Percentiles rank a stretch among this genome's conserved stretches.
phyloP scores from a whole-genome alignment of 2,329 filamentous ascomycete species.

The Cordyceps javanica region DNA sequence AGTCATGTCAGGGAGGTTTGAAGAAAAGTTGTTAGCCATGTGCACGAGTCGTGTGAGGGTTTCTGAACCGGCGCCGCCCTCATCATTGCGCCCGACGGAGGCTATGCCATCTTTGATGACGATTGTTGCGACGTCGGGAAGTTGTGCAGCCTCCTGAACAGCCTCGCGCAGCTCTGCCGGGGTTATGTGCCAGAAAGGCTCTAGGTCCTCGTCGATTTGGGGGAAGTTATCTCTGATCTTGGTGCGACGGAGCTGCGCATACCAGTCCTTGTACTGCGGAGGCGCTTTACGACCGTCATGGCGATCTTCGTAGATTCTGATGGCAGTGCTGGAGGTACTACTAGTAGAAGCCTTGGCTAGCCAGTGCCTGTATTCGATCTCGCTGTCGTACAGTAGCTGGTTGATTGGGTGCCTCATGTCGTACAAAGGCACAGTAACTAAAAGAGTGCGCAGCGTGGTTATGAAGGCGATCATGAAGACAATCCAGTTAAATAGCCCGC shows the following conservation, averaged over 20 bases:
- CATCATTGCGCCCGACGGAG: conserved; percentile 31
- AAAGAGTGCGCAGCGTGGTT: conserved; percentile 15
- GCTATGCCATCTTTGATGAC: conserved; percentile 59
- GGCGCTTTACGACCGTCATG: conserved; percentile 65
- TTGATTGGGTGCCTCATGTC: conserved; percentile 39
- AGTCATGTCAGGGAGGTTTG: conserved; percentile 75
- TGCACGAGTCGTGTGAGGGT: conserved; percentile 43
- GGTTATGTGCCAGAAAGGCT: conserved; percentile 70
- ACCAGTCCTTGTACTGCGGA: conserved; percentile 81
- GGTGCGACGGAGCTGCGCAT: conserved; percentile 66
- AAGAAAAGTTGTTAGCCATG: conserved; percentile 66
- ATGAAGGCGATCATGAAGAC: not conserved
- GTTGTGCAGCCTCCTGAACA: conserved; percentile 32
- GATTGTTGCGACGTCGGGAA: conserved; percentile 41
- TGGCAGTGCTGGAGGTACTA: conserved; percentile 39
- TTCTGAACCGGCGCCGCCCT: conserved; percentile 25
- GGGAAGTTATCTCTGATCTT: conserved; percentile 75
- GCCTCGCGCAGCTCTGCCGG: conserved; percentile 62
- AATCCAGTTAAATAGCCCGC: conserved; percentile 19
- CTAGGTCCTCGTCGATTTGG: conserved; percentile 67
- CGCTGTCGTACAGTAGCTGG: conserved; percentile 42
- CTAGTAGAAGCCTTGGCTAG: conserved; percentile 40
- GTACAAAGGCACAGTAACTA: conserved; percentile 31
- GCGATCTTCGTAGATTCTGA: conserved; percentile 43
- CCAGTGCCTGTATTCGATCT: conserved; percentile 45